Conservation (phyloP, 1,139 yeast genomes). For the Meyerozyma elateridarum region DNA sequence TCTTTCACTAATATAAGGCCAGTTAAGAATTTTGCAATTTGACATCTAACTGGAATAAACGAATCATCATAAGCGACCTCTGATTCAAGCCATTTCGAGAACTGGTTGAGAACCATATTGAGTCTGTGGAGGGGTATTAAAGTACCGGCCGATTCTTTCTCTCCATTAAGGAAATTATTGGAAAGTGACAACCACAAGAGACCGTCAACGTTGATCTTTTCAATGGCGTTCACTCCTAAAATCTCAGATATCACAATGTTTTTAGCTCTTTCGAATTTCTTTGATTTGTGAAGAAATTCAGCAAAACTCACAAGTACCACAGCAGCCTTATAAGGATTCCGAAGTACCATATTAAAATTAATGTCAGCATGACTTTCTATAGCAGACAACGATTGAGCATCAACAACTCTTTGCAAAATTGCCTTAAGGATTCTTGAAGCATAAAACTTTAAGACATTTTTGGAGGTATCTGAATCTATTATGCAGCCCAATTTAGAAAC, state of each 20-base stretch:
- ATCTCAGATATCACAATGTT: constrained; percentile 63
- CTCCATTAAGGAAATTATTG: constrained; percentile 40
- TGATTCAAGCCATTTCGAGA: constrained; percentile 56
- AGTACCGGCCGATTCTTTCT: constrained; percentile 17
- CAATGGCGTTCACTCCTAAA: constrained; percentile 44
- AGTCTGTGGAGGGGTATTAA: constrained; percentile 54
- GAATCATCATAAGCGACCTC: constrained; percentile 55
- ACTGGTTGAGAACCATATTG: constrained; percentile 50
- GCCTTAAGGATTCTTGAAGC: constrained; percentile 23
- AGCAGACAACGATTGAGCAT: constrained; percentile 18
- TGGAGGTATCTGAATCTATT: neutral
- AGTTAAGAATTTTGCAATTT: constrained; percentile 44
- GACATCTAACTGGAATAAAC: constrained; percentile 49
- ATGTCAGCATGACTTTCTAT: constrained; percentile 22
- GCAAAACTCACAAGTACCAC: constrained; percentile 34
- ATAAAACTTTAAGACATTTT: constrained; percentile 14
- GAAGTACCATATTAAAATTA: constrained; percentile 27
- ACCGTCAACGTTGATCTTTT: constrained; percentile 39
- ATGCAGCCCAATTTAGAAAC: constrained; percentile 2
- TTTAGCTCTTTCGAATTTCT: constrained; percentile 47
- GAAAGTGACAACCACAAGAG: constrained; percentile 46
- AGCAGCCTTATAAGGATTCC: constrained; percentile 33
- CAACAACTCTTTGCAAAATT: constrained; percentile 23
- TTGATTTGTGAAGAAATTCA: constrained; percentile 26
- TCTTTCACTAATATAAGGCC: constrained; percentile 17